phyloP scores from a whole-genome alignment of 495 filamentous ascomycete genomes.

The Trichoderma virens region DNA sequence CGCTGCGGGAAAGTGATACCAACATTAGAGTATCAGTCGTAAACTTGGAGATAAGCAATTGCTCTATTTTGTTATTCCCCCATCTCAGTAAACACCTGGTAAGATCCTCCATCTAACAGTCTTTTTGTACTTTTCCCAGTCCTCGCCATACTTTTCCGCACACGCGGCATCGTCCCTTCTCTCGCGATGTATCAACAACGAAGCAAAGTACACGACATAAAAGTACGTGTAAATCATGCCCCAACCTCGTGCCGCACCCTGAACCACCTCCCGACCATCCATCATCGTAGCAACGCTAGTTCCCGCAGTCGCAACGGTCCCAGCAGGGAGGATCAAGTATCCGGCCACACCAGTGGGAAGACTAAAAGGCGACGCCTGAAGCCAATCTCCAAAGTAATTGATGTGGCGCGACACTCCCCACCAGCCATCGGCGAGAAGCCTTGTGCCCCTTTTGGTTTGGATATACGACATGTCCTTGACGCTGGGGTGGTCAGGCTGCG shows the following conservation, averaged over 20 bases:
- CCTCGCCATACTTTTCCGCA: constrained; percentile 79
- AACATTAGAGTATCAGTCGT: too few relatives aligned
- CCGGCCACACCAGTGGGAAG: constrained; percentile 85
- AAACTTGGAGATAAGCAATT: too few relatives aligned
- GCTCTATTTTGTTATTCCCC: not conserved
- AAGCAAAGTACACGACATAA: constrained; percentile 86
- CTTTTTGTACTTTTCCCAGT: constrained; percentile 86
- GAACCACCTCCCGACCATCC: constrained; percentile 54
- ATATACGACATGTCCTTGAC: constrained; percentile 80
- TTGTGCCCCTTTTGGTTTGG: constrained; percentile 72
- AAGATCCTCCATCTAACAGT: constrained; percentile 79
- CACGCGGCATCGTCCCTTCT: constrained; percentile 90
- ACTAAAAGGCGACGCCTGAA: constrained; percentile 86
- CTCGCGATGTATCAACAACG: constrained; percentile 86
- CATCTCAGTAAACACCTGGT: constrained; percentile 73
- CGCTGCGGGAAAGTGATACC: too few relatives aligned
- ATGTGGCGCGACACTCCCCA: constrained; percentile 91
- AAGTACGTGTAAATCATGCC: constrained; percentile 91
- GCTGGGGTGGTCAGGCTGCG: constrained; percentile 72
- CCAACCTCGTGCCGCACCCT: constrained; percentile 67
- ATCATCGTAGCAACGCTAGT: constrained; percentile 43
- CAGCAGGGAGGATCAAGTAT: constrained; percentile 54
- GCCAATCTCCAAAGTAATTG: constrained; percentile 96
- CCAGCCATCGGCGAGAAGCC: constrained; percentile 82
- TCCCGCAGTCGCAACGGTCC: constrained; percentile 30